Conservation (phyloP, 306 rosid species). For the Cicer pinnatifidum region DNA sequence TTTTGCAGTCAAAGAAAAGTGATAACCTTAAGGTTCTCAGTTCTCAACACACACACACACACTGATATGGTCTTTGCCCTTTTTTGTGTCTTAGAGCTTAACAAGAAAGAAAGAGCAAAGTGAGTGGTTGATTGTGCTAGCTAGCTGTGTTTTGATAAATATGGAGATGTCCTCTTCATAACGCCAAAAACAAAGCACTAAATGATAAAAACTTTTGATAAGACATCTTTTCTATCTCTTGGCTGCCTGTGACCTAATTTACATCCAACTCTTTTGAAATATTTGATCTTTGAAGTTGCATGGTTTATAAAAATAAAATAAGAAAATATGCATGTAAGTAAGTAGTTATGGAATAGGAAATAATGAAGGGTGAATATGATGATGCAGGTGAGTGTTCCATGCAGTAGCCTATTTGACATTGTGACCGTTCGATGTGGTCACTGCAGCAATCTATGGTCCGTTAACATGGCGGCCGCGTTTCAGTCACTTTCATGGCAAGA, state of each 20-base stretch:
- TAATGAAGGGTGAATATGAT: not conserved
- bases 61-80: slow-evolving; percentile 11
- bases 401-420: slow-evolving; percentile 85
- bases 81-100: slow-evolving; percentile 19
- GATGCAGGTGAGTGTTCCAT: slow-evolving; percentile 98
- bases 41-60: too few species aligned
- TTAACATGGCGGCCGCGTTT: slow-evolving; percentile 98
- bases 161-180: slow-evolving; percentile 41
- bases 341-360: not conserved
- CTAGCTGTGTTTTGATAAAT: slow-evolving; percentile 8
- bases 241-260: slow-evolving; percentile 32
- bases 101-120: slow-evolving; percentile 43
- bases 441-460: slow-evolving; percentile 99
- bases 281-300: too few species aligned
- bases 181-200: slow-evolving; percentile 53
- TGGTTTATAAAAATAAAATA: too few species aligned
- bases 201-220: slow-evolving; percentile 49
- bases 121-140: slow-evolving; percentile 31
- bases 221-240: slow-evolving; percentile 57
- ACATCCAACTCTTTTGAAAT: slow-evolving; percentile 35
- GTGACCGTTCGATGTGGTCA: slow-evolving; percentile 99
- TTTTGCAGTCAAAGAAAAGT: slow-evolving; percentile 80
- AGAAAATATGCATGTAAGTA: not conserved
- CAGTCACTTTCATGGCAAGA: slow-evolving; percentile 94
- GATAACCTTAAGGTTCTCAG: slow-evolving; percentile 50